Percentiles rank a stretch among this genome's conserved stretches.
Evolutionary conservation across 345 rosid species (phyloP).

Genomic region (Microcos paniculata): DNA sequence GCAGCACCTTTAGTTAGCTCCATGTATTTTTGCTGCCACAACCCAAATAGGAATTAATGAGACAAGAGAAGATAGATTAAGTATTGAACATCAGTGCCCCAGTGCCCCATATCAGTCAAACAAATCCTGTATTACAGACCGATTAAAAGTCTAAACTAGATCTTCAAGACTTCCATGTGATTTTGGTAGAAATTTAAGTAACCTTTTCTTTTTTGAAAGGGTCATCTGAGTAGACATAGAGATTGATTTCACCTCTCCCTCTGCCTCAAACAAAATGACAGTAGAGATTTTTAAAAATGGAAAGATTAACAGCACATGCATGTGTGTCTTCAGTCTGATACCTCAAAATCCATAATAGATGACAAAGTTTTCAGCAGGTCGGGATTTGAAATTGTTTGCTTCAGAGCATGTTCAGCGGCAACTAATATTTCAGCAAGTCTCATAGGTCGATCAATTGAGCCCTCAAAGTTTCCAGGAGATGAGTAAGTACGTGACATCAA

Average conservation of each 20-base stretch:
- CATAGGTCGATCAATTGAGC: conserved; percentile 87
- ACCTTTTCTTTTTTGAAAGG: neutral
- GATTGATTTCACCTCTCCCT: too few relatives aligned
- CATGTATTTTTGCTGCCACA: conserved; percentile 82
- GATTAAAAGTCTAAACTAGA: neutral
- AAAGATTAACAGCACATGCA: neutral
- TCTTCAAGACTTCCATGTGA: neutral
- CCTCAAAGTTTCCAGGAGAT: conserved; percentile 79
- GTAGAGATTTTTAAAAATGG: neutral
- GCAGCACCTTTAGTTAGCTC: conserved; percentile 96
- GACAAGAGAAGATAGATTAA: conserved; percentile 2
- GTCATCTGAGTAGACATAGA: neutral
- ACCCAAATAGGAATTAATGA: conserved; percentile 17
- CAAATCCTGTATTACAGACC: neutral
- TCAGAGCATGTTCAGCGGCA: conserved; percentile 88
- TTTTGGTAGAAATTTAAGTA: neutral
- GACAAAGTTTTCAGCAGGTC: conserved; percentile 70
- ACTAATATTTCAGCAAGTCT: conserved; percentile 94
- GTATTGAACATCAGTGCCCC: neutral
- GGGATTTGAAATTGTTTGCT: conserved; percentile 67
- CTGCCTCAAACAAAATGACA: too few relatives aligned
- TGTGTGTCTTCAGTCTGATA: conserved; percentile 25
- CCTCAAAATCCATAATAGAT: conserved; percentile 86
- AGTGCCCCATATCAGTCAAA: neutral
- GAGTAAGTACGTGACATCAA: conserved; percentile 75